These are phyloP conservation scores for Hyaloperonospora arabidopsidis DNA, from an alignment of 352 stramenopile species.

Conservation along the genomic window DNA sequence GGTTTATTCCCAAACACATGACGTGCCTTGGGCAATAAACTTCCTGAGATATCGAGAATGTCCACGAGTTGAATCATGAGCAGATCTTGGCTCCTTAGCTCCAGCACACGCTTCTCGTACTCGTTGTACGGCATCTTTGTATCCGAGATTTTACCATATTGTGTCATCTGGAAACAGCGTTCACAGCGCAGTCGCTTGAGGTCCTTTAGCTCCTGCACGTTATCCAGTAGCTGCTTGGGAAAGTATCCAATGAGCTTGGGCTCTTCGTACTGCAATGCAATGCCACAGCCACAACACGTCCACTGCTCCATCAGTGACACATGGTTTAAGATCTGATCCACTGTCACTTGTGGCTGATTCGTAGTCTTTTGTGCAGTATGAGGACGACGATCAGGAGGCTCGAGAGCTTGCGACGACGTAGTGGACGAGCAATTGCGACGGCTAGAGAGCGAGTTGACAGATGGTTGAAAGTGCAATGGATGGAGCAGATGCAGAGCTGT, in stretches of 20 bases:
- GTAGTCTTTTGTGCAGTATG: neutral
- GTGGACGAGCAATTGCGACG: conserved; percentile 19
- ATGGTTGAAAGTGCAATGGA: neutral
- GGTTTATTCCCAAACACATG: conserved; percentile 87
- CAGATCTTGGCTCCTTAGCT: conserved; percentile 79
- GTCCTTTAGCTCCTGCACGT: conserved; percentile 56
- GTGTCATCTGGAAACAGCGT: conserved; percentile 82
- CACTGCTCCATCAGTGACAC: conserved; percentile 80
- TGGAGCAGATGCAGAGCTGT: conserved; percentile 9
- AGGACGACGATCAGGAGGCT: neutral
- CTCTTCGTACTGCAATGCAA: conserved; percentile 68
- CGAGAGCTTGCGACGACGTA: neutral
- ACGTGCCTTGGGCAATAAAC: conserved; percentile 75
- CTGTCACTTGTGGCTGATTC: conserved; percentile 18
- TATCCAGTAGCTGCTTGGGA: conserved; percentile 51
- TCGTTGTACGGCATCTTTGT: conserved; percentile 76
- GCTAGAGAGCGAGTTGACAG: conserved; percentile 6
- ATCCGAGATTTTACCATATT: conserved; percentile 83
- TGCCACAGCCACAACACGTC: conserved; percentile 76
- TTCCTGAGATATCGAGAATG: conserved; percentile 88
- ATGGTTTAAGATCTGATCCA: conserved; percentile 62
- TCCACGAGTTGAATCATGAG: conserved; percentile 89
- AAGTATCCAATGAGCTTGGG: conserved; percentile 58
- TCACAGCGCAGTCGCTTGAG: conserved; percentile 78
- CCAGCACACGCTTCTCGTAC: conserved; percentile 84